Evolutionary conservation across 495 filamentous ascomycete genomes (phyloP), one percentile per base, ranked within the genome.

Genomic region (Aspergillus sclerotiicarbonarius): DNA sequence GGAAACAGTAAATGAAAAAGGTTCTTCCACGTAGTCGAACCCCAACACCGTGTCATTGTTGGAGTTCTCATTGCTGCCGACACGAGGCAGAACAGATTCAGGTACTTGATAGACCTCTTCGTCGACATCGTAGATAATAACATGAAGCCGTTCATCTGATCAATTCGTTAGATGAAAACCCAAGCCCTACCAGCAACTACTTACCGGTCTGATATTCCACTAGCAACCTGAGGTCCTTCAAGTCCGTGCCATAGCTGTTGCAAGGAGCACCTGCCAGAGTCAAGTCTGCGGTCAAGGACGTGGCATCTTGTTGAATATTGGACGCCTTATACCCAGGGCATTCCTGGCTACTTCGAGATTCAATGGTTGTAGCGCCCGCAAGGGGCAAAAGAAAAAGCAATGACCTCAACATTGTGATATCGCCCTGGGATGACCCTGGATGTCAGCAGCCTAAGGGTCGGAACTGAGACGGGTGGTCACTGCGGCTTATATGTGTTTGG

Each of bases 51-150:
- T 67, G 0, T 68, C 57, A 20, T 68, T 67, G n/a, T 66, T 56
- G 10, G 64, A 58, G 37, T 60, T 57, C 35, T 58, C 50, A 3
- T 57, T 55, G 16, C 54, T 55, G 19, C 58, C 54, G 0, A 90
- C 88, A 1, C 89, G 83, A 15, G 87, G 80, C 15, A 96, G 68
- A 16, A 90, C 85, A 4, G 78, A 82, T 19, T 86, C 81, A 13
- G 91, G 90, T 18, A 96, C 84, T 68, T 94, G 88, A 63, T 92
- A 96, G 19, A 89, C 78, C 51, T 83, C 76, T 53, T 90, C 83
- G n/a, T 79, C 83, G 21, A 82, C 75, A 70, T 95, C 91, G 56
- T 88, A 83, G 56, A 96, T 92, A 66, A 89, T 85, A 61, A 95
- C 87, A 70, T 94, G 91, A 9, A 95, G 83, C 16, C 91, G 87